phyloP scores from a whole-genome alignment of 306 rosid genomes.

The Acacia melanoxylon region DNA sequence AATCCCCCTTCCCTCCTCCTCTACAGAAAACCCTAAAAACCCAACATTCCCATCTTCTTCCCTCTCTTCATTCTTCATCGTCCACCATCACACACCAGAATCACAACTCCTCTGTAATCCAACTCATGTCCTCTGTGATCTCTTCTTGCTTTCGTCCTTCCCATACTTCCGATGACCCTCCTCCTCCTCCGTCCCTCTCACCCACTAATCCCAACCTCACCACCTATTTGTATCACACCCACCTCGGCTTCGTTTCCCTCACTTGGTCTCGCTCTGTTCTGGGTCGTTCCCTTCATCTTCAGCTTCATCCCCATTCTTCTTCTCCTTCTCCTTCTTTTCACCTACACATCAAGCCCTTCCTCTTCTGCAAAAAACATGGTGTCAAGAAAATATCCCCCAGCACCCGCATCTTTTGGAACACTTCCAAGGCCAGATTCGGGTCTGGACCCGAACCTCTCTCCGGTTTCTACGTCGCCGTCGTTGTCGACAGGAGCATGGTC shows the following conservation, averaged over 20 bases:
- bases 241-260: conserved; percentile 64
- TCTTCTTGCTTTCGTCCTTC: conserved; percentile 68
- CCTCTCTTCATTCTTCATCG: not conserved
- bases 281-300: conserved; percentile 78
- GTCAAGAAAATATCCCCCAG: conserved; percentile 55
- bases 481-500: conserved; percentile 53
- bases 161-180: conserved; percentile 21
- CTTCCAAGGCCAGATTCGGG: conserved; percentile 61
- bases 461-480: conserved; percentile 73
- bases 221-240: conserved; percentile 75
- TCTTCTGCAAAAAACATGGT: conserved; percentile 81
- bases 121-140: conserved; percentile 45
- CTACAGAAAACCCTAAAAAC: not conserved
- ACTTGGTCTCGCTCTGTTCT: conserved; percentile 91
- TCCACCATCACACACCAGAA: too few relatives aligned
- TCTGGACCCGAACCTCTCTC: conserved; percentile 70
- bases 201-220: conserved; percentile 68
- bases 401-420: conserved; percentile 67
- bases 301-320: conserved; percentile 32
- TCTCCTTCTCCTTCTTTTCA: conserved; percentile 38
- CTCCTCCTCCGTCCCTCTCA: not conserved
- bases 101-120: not conserved
- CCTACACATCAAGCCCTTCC: conserved; percentile 66
- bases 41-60: not conserved
- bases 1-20: not conserved